phyloP scores from a whole-genome alignment of 768 basidiomycete species.

The Boletus huronensis region DNA sequence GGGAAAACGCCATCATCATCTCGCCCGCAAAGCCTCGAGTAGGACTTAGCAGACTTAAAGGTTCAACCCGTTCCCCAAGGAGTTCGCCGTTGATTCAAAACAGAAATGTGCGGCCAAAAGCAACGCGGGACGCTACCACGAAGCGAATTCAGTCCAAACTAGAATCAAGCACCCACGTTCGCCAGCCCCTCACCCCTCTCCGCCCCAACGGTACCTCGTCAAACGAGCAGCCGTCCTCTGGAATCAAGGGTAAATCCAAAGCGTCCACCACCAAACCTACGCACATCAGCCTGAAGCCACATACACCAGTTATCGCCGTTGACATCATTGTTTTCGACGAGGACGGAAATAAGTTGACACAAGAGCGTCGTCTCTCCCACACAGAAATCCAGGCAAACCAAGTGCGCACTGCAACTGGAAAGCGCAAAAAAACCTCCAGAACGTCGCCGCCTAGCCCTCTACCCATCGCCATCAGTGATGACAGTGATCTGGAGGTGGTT shows the following conservation, averaged over 20 bases:
- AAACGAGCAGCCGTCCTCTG: constrained; percentile 26
- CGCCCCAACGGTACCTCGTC: constrained; percentile 40
- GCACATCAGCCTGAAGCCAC: constrained; percentile 35
- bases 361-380: constrained; percentile 58
- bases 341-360: constrained; percentile 51
- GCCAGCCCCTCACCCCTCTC: constrained; percentile 41
- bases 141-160: constrained; percentile 16
- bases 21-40: constrained; percentile 20
- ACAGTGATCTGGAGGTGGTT: constrained; percentile 30
- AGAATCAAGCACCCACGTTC: constrained; percentile 20
- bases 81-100: constrained; percentile 22
- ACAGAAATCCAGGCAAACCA: constrained; percentile 40
- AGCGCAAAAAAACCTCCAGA: constrained; percentile 6
- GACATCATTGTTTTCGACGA: constrained; percentile 69
- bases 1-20: constrained; percentile 24
- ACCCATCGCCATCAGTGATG: constrained; percentile 26
- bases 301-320: constrained; percentile 52
- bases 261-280: constrained; percentile 9
- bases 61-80: constrained; percentile 16
- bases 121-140: constrained; percentile 3
- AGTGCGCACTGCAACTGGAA: constrained; percentile 1
- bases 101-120: constrained; percentile 25
- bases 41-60: constrained; percentile 12
- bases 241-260: constrained; percentile 24
- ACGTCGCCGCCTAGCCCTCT: background rate